Conservation (phyloP, 495 filamentous ascomycete genomes). For the Penicillium atrosanguineum region DNA sequence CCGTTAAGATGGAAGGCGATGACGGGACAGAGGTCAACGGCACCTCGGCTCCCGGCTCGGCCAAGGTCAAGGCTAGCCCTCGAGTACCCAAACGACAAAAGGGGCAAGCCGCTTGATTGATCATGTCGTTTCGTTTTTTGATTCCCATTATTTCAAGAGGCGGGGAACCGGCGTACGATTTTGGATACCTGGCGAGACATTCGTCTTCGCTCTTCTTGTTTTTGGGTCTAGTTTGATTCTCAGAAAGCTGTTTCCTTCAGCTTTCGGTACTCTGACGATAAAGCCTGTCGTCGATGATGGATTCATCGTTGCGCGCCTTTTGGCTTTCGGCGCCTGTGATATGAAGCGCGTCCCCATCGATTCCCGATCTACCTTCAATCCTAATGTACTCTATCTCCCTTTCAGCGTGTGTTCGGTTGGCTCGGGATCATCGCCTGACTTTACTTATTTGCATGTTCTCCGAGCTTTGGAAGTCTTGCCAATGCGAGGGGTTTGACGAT, state of each 20-base stretch:
- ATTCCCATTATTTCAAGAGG: conserved; percentile 27
- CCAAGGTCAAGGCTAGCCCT: conserved; percentile 58
- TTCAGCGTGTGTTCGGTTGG: conserved; percentile 33
- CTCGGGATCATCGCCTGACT: conserved; percentile 22
- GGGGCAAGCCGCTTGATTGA: conserved; percentile 31
- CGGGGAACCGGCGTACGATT: conserved; percentile 35
- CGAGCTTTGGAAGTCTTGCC: conserved; percentile 10
- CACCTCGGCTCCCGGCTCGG: conserved; percentile 29
- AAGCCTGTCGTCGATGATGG: conserved; percentile 14
- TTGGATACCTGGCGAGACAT: conserved; percentile 28
- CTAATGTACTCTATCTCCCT: conserved; percentile 37
- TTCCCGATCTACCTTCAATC: conserved; percentile 19
- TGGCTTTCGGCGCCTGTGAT: neutral
- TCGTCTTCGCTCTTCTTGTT: conserved; percentile 13
- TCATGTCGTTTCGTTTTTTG: conserved; percentile 6
- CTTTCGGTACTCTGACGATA: conserved; percentile 26
- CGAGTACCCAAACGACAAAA: conserved; percentile 57
- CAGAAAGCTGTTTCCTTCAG: conserved; percentile 16
- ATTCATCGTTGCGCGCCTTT: conserved; percentile 15
- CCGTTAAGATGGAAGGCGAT: conserved; percentile 74
- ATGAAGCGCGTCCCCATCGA: conserved; percentile 11
- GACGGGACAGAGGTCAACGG: conserved; percentile 54
- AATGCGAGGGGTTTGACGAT: conserved; percentile 24
- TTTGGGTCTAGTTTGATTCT: conserved; percentile 19
- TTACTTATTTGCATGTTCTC: conserved; percentile 12